These are phyloP conservation scores for Schizophyllum amplum DNA, from an alignment of 1,284 basidiomycete genomes.

Conservation along the genomic window DNA sequence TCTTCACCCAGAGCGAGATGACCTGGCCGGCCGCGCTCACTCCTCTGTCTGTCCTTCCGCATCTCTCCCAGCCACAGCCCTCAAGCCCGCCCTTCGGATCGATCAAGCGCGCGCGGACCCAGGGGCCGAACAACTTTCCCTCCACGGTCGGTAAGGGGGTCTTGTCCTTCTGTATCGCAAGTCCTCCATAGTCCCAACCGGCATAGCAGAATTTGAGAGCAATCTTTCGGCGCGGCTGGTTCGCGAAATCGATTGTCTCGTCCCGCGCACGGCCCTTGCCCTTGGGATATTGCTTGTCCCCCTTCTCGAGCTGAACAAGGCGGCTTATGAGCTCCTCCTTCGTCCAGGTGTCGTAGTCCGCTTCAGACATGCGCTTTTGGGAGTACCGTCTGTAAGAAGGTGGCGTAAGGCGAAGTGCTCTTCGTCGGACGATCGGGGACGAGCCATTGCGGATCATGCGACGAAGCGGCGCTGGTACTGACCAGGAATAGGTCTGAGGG, in stretches of 20 bases:
- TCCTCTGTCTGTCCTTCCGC: constrained; percentile 91
- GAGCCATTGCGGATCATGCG: not conserved
- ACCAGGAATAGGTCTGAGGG: too few relatives aligned
- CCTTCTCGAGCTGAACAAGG: constrained; percentile 44
- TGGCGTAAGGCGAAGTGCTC: not conserved
- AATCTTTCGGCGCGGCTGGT: constrained; percentile 77
- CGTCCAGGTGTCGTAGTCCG: constrained; percentile 47
- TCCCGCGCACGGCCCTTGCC: not conserved
- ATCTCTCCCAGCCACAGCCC: constrained; percentile 84
- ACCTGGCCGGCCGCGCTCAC: constrained; percentile 96
- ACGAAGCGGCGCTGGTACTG: not conserved
- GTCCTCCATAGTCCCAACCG: constrained; percentile 87
- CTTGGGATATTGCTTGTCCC: constrained; percentile 2
- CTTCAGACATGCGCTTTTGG: not conserved
- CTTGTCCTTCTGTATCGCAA: constrained; percentile 70
- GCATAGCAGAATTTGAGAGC: constrained; percentile 90
- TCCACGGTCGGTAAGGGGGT: constrained; percentile 87
- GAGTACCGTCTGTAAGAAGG: not conserved
- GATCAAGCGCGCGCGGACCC: constrained; percentile 70
- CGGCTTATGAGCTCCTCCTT: constrained; percentile 61
- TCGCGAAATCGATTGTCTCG: constrained; percentile 13
- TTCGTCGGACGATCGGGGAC: not conserved
- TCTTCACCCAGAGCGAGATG: constrained; percentile 84
- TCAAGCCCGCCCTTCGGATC: constrained; percentile 71
- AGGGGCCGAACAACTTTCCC: constrained; percentile 76